Evolutionary conservation across 257 asterid genomes (phyloP), one percentile per base, ranked within the genome.

Genomic region (Plectranthus barbatus): DNA sequence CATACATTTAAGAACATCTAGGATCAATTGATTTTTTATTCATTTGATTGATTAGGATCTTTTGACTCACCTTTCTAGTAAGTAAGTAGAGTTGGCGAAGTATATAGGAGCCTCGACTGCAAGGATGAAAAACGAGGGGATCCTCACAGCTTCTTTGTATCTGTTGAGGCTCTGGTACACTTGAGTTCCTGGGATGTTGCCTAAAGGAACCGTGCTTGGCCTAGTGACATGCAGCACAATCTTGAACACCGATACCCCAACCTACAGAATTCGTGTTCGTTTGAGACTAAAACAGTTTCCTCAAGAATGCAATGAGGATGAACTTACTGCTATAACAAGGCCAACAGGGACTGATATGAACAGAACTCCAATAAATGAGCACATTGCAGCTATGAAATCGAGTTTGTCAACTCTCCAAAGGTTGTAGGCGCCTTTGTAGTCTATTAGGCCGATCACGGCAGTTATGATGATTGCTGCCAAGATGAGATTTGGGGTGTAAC

Each of bases 401-500:
- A 92, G 87, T 60, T 92, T 92, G 78, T 92, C 98, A 12, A 92
- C 95, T 82, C 85, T 92, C 97, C 96, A 86, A 23, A 92, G 72
- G 17, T 71, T 78, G 33, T 67, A 62, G 5, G 97, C 98, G 0
- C 91, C 85, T 37, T 75, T 75, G 76, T 84, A 86, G 69, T 92
- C 97, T 15, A 92, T 89, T 57, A 89, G 77, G 66, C 99, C 97
- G 13, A 85, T 56, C 47, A 89, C 99, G 14, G 99, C 99, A 10
- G 95, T 80, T 54, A 92, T 83, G 33, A 92, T 92, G 44, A 92
- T 92, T 19, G 97, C 95, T 18, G 95, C 93, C 33, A 92, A 70
- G 48, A 92, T 86, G 61, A 92, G 72, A 69, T 79, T 83, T 2
- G 97, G 99, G 6, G 97, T 92, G 82, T 86, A 82, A 36, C 81